Evolutionary conservation across 257 asterid species (phyloP), one percentile per base, ranked within the genome.

Genomic region (Nyctanthes arbortristis): DNA sequence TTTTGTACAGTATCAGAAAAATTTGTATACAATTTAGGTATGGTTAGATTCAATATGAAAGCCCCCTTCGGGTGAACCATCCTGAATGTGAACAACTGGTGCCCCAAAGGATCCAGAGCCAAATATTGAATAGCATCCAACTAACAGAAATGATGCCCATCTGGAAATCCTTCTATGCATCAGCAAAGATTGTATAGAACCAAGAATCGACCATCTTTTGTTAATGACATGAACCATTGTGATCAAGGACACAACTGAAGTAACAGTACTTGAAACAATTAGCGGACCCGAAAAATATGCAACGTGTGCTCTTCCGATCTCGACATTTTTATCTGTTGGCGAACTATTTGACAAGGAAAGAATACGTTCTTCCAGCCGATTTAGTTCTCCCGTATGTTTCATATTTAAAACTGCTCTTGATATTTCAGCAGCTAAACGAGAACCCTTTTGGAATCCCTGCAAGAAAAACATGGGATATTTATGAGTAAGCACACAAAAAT

Each of bases 381-480:
- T 71, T 14, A 87, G 68, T 14, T 54, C 52, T 14, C 96, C 94
- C 18, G 77, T 81, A 70, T 80, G 84, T 29, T 85, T 80, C 6
- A 83, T 52, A 67, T 66, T 79, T 5, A 89, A 81, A 37, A 89
- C 71, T 24, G 87, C 92, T 75, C 77, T 80, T 25, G 92, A 87
- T 13, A 89, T 61, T 49, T 83, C 89, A 4, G 60, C 29, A 18
- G 86, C 80, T 67, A 87, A 63, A 0, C 77, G 69, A 3, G 88
- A 80, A 12, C 89, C 89, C 80, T 78, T 89, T 18, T 70, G 81
- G 37, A 89, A 87, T 8, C 78, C 96, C 91, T 87, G 34, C 22
- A 30, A 67, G 45, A 12, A 2, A 22, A 11, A 13, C 55, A 37
- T n/a, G n/a, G n/a, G n/a, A n/a, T n/a, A n/a, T n/a, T n/a, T n/a